Conservation (phyloP, 2,329 filamentous ascomycete species). For the Fusarium sp. region DNA sequence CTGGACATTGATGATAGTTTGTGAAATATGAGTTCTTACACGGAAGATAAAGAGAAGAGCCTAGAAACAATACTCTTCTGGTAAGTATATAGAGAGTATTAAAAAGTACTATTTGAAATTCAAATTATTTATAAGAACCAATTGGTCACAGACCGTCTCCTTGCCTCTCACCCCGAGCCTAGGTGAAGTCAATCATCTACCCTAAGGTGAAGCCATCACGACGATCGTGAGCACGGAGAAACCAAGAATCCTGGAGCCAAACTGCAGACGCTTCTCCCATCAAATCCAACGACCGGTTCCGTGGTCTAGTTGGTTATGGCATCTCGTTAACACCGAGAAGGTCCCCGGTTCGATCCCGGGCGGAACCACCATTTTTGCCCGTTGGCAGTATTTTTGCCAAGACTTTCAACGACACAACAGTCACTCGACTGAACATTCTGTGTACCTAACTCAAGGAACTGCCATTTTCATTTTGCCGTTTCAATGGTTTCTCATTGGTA, state of each 20-base stretch:
- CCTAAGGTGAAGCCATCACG: background rate
- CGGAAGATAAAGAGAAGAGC: background rate
- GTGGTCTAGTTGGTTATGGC: conserved; percentile 54
- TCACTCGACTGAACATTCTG: background rate
- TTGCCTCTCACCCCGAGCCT: background rate
- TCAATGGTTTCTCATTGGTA: background rate
- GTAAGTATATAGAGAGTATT: background rate
- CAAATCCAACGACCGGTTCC: conserved; percentile 39
- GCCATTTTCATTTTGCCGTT: background rate
- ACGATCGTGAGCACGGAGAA: background rate
- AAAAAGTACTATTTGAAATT: background rate
- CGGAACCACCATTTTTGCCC: conserved; percentile 45
- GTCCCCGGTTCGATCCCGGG: conserved; percentile 53
- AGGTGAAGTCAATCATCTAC: background rate
- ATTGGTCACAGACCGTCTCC: background rate
- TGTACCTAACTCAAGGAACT: background rate
- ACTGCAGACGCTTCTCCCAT: background rate
- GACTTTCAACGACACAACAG: background rate
- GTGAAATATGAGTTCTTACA: background rate
- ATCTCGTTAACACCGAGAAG: conserved; percentile 53
- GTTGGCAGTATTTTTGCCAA: background rate
- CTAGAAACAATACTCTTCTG: background rate
- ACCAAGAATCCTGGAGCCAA: background rate
- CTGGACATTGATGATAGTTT: background rate
- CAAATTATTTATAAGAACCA: background rate